These are phyloP conservation scores for Xenosphaeropsis pyriputrescens DNA, from an alignment of 2,329 filamentous ascomycete species.

Conservation along the genomic window DNA sequence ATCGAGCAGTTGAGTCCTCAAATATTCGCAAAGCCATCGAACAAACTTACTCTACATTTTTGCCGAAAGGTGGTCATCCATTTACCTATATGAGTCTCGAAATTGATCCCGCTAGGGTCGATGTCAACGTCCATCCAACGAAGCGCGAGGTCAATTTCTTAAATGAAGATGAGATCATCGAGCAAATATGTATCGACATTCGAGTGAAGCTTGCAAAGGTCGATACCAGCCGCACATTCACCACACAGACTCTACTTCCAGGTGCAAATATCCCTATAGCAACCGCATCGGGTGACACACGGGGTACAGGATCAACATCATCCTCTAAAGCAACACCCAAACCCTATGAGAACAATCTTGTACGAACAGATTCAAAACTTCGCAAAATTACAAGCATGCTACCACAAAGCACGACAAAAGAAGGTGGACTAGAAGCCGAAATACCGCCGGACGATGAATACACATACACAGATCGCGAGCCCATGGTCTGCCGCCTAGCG, in stretches of 20 bases:
- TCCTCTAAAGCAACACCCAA: constrained; percentile 26
- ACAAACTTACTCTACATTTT: constrained; percentile 72
- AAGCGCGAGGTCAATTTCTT: constrained; percentile 95
- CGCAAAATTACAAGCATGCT: constrained; percentile 98
- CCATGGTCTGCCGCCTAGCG: constrained; percentile 57
- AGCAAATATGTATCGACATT: constrained; percentile 70
- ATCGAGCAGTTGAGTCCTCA: constrained; percentile 81
- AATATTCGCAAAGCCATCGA: constrained; percentile 82
- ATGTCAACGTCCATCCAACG: constrained; percentile 95
- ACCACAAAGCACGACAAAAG: constrained; percentile 31
- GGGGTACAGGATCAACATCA: constrained; percentile 8
- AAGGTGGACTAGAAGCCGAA: constrained; percentile 12
- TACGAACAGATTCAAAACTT: constrained; percentile 76
- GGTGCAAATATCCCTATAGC: constrained; percentile 32
- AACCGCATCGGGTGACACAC: constrained; percentile 8
- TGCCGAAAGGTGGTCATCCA: constrained; percentile 88
- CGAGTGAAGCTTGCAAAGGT: constrained; percentile 67
- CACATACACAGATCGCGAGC: constrained; percentile 53
- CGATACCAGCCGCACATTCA: constrained; percentile 86
- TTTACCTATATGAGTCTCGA: constrained; percentile 88
- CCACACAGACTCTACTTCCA: constrained; percentile 81
- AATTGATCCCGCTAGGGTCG: constrained; percentile 81
- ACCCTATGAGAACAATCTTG: constrained; percentile 72
- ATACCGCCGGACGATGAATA: constrained; percentile 37
- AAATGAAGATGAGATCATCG: constrained; percentile 92